Conservation (phyloP, 345 rosid species). For the Corchorus olitorius region DNA sequence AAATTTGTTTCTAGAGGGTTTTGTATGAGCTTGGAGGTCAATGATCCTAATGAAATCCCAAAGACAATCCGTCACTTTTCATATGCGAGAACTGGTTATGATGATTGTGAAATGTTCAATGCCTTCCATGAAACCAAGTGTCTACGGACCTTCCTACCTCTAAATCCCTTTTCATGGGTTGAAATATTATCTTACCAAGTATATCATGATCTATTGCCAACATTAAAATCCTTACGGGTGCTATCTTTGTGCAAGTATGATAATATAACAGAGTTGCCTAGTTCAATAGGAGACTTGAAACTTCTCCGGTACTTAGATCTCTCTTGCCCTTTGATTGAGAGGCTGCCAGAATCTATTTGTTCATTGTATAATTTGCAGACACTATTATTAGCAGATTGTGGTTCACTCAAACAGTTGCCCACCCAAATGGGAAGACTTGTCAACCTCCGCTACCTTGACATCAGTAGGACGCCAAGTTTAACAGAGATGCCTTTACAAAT, state of each 20-base stretch:
- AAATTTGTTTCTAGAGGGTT: slow-evolving; percentile 17
- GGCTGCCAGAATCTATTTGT: slow-evolving; percentile 26
- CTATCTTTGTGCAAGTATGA: slow-evolving; percentile 10
- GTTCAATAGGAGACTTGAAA: slow-evolving; percentile 22
- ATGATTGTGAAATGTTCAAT: slow-evolving; percentile 9
- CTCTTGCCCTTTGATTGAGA: slow-evolving; percentile 19
- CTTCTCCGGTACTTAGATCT: slow-evolving; percentile 29
- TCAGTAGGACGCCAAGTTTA: slow-evolving; percentile 8
- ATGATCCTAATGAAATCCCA: slow-evolving; percentile 7
- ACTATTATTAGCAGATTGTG: slow-evolving; percentile 15
- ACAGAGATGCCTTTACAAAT: slow-evolving; percentile 29
- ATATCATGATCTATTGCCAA: slow-evolving; percentile 15
- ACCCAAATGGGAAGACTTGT: slow-evolving; percentile 4
- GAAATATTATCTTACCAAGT: neutral
- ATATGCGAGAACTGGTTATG: neutral
- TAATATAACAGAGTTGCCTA: slow-evolving; percentile 22
- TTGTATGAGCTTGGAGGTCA: slow-evolving; percentile 14
- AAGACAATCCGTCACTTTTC: slow-evolving; percentile 14
- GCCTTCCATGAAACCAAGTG: slow-evolving; percentile 15
- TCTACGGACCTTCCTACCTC: slow-evolving; percentile 16
- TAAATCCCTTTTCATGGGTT: neutral
- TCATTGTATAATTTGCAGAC: slow-evolving; percentile 21
- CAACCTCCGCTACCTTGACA: slow-evolving; percentile 24
- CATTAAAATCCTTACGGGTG: slow-evolving; percentile 16
- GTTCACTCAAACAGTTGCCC: slow-evolving; percentile 11